Conservation (phyloP, 2,329 filamentous ascomycete genomes). For the Plenodomus tracheiphilus region DNA sequence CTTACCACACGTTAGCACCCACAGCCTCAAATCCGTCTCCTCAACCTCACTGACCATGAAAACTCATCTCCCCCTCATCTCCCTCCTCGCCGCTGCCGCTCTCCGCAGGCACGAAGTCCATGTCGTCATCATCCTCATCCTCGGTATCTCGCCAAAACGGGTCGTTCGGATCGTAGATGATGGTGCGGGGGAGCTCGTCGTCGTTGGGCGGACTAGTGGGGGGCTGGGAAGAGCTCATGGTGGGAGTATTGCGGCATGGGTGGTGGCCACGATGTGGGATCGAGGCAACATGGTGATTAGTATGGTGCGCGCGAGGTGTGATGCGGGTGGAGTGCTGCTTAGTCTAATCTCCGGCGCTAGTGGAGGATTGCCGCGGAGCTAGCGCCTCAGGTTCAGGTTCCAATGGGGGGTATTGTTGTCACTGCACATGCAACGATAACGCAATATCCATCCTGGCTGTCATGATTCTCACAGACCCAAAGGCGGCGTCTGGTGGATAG, state of each 20-base stretch:
- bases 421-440: too few species aligned
- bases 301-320: neutral
- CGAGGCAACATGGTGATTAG: conserved; percentile 2
- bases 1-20: conserved; percentile 20
- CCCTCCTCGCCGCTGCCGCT: conserved; percentile 43
- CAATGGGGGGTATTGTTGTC: too few species aligned
- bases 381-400: too few species aligned
- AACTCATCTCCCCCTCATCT: conserved; percentile 42
- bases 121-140: conserved; percentile 51
- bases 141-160: conserved; percentile 40
- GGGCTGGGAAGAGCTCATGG: conserved; percentile 32
- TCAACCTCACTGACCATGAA: conserved; percentile 32
- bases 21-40: neutral
- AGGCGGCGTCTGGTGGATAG: too few species aligned
- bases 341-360: neutral
- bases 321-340: neutral
- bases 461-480: too few species aligned
- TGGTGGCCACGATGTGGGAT: neutral
- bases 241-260: neutral
- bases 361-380: neutral
- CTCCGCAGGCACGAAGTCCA: conserved; percentile 54
- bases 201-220: conserved; percentile 30
- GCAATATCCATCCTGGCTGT: too few species aligned
- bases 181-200: conserved; percentile 26
- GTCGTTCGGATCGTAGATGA: conserved; percentile 38